A percentile compares a stretch with the other conserved stretches of the same genome.
phyloP scores from a whole-genome alignment of 2,329 filamentous ascomycete genomes.

The Trichoderma pleuroti region DNA sequence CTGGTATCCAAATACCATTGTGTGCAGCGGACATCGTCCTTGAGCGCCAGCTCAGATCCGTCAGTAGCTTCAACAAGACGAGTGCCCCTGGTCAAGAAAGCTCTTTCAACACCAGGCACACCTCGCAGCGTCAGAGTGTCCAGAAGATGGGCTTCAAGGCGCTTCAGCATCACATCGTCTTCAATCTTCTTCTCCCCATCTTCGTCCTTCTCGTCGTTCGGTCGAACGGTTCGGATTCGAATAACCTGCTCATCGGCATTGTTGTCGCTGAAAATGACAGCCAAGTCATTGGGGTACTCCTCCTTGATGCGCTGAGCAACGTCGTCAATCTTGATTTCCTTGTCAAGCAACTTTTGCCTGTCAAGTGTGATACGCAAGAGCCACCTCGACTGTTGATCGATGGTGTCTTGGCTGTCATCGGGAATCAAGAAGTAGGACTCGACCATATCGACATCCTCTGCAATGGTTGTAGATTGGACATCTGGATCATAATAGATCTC shows the following conservation, averaged over 20 bases:
- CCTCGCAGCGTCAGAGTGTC: constrained; percentile 89
- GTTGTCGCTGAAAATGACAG: constrained; percentile 95
- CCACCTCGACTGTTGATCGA: constrained; percentile 86
- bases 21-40: constrained; percentile 70
- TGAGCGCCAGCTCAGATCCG: constrained; percentile 70
- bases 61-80: constrained; percentile 64
- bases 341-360: constrained; percentile 92
- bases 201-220: constrained; percentile 69
- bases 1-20: constrained; percentile 97
- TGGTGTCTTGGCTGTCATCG: constrained; percentile 62
- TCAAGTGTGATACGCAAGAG: constrained; percentile 89
- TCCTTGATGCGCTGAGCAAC: constrained; percentile 88
- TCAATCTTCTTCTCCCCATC: constrained; percentile 61
- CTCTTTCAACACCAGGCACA: constrained; percentile 81
- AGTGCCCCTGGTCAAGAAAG: constrained; percentile 83
- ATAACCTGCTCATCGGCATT: constrained; percentile 95
- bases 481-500: constrained; percentile 98
- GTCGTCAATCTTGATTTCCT: constrained; percentile 85
- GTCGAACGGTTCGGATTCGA: constrained; percentile 76
- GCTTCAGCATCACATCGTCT: constrained; percentile 89
- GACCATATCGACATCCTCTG: constrained; percentile 87
- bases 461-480: constrained; percentile 78
- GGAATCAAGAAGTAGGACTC: constrained; percentile 96
- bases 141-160: constrained; percentile 84
- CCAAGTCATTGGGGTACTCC: constrained; percentile 78